Evolutionary conservation across 2,329 filamentous ascomycete species (phyloP).

Genomic region (Trichoderma atroviride): DNA sequence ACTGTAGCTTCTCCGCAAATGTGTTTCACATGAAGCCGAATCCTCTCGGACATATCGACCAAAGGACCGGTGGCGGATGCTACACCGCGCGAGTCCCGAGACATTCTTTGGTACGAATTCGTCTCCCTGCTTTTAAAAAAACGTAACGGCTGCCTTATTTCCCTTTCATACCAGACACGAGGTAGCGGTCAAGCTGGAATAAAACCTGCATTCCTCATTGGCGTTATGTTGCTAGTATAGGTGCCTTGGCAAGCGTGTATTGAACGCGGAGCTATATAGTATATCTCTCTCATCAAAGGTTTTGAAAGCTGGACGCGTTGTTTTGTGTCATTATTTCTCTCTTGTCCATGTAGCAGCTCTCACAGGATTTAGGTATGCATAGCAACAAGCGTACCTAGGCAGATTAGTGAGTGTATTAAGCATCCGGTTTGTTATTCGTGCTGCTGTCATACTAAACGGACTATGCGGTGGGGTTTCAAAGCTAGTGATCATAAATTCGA

Average conservation of each 20-base stretch:
- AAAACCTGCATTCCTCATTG: background rate
- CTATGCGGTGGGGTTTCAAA: background rate
- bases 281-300: background rate
- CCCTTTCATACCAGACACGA: background rate
- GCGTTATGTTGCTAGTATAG: background rate
- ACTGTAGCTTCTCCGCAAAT: background rate
- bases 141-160: background rate
- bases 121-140: background rate
- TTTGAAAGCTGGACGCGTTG: background rate
- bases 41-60: slow-evolving; percentile 2
- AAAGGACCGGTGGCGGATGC: background rate
- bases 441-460: background rate
- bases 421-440: background rate
- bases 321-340: background rate
- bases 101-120: background rate
- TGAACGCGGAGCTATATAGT: background rate
- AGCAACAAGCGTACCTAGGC: background rate
- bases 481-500: background rate
- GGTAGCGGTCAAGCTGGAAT: background rate
- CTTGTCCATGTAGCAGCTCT: background rate
- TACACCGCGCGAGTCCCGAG: background rate
- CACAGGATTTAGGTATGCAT: background rate
- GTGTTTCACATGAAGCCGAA: slow-evolving; percentile 9
- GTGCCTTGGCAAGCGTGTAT: background rate
- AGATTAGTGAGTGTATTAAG: background rate